A percentile compares a stretch with the other conserved stretches of the same genome.
These are phyloP conservation scores for Komagataella pseudopastoris DNA, from an alignment of 805 yeast species.

Conservation along the genomic window DNA sequence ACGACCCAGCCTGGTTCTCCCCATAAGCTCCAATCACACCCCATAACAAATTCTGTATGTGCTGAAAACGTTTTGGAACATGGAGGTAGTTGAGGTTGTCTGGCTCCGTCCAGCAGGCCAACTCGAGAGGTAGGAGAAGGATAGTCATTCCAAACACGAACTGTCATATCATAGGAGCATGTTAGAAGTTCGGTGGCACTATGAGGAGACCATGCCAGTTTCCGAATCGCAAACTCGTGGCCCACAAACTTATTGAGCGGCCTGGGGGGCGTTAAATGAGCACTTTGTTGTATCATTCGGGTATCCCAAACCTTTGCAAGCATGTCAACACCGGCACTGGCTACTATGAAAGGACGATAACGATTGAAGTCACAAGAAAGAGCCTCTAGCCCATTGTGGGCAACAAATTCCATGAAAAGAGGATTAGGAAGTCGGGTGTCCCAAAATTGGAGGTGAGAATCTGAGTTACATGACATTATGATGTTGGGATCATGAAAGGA, in stretches of 20 bases:
- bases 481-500: slow-evolving; percentile 76
- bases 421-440: slow-evolving; percentile 64
- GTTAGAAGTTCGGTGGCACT: slow-evolving; percentile 53
- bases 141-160: slow-evolving; percentile 71
- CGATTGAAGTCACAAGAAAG: slow-evolving; percentile 84
- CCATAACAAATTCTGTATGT: slow-evolving; percentile 85
- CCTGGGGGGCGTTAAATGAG: slow-evolving; percentile 39
- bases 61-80: slow-evolving; percentile 42
- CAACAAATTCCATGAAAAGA: slow-evolving; percentile 42
- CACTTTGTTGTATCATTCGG: slow-evolving; percentile 43
- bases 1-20: slow-evolving; percentile 95
- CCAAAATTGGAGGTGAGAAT: slow-evolving; percentile 69
- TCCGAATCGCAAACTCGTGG: slow-evolving; percentile 81
- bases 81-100: slow-evolving; percentile 33
- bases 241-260: slow-evolving; percentile 72
- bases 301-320: slow-evolving; percentile 79
- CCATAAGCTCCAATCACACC: slow-evolving; percentile 94
- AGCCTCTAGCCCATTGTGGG: slow-evolving; percentile 74
- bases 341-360: slow-evolving; percentile 65
- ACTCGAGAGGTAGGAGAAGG: slow-evolving; percentile 22
- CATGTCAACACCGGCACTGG: slow-evolving; percentile 89
- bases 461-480: slow-evolving; percentile 58
- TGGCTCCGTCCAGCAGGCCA: slow-evolving; percentile 24
- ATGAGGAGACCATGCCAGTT: slow-evolving; percentile 86
- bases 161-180: slow-evolving; percentile 87